Conservation (phyloP, 306 rosid genomes). For the Castanopsis chinensis region DNA sequence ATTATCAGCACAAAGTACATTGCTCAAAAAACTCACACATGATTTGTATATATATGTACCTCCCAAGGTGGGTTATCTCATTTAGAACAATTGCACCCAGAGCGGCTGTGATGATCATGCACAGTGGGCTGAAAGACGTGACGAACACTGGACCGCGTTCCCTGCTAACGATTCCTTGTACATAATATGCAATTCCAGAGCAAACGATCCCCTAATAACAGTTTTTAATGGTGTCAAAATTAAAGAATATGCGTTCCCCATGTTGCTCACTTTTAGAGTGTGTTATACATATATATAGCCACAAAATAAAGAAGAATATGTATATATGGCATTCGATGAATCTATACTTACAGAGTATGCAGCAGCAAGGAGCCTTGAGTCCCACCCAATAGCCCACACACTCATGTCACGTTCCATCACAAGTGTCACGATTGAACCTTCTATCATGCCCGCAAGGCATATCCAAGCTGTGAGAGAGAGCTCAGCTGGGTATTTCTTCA, state of each 20-base stretch:
- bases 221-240: background rate
- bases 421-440: slow-evolving; percentile 66
- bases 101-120: slow-evolving; percentile 90
- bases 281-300: background rate
- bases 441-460: slow-evolving; percentile 66
- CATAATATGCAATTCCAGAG: slow-evolving; percentile 90
- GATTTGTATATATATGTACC: slow-evolving; percentile 34
- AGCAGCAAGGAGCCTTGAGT: slow-evolving; percentile 91
- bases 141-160: slow-evolving; percentile 94
- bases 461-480: slow-evolving; percentile 94
- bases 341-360: slow-evolving; percentile 75
- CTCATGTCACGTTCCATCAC: slow-evolving; percentile 67
- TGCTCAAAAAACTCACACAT: background rate
- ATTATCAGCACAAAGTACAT: slow-evolving; percentile 2
- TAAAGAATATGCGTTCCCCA: too few relatives aligned
- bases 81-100: slow-evolving; percentile 76
- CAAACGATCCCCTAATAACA: slow-evolving; percentile 72
- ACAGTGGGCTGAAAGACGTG: slow-evolving; percentile 87
- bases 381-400: slow-evolving; percentile 92
- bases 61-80: slow-evolving; percentile 80
- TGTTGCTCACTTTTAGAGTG: too few relatives aligned
- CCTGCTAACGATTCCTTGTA: slow-evolving; percentile 81
- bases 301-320: background rate
- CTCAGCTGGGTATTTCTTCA: slow-evolving; percentile 91
- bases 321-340: background rate